These are phyloP conservation scores for Rhipidocladum racemiflorum DNA, from an alignment of 176 grass and related monocot species.

Conservation along the genomic window DNA sequence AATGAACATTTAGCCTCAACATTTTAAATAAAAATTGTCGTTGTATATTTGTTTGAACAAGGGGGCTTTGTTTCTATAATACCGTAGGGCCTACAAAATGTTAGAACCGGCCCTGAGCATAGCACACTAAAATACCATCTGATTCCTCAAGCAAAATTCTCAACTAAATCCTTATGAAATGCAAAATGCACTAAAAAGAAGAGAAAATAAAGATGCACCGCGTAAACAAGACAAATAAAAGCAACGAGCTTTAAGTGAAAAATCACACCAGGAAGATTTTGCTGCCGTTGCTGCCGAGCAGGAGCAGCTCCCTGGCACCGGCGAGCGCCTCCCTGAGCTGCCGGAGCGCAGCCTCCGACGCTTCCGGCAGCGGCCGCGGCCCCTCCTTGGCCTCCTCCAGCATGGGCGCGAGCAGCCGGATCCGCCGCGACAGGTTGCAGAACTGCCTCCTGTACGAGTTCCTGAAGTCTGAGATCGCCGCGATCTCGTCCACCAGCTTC, in stretches of 20 bases:
- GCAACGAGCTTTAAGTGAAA: conserved; percentile 4
- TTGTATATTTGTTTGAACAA: no score
- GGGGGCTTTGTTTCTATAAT: no score
- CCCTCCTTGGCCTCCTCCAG: conserved; percentile 90
- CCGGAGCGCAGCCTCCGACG: conserved; percentile 39
- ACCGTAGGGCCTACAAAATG: no score
- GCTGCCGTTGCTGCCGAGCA: conserved; percentile 69
- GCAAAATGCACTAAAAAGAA: background rate
- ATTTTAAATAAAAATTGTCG: no score
- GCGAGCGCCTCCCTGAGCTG: conserved; percentile 55
- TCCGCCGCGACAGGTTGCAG: conserved; percentile 85
- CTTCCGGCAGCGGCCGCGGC: conserved; percentile 35
- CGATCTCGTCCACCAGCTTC: conserved; percentile 60
- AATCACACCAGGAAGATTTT: conserved; percentile 89
- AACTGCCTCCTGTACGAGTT: conserved; percentile 85
- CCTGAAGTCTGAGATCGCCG: conserved; percentile 60
- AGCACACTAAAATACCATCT: background rate
- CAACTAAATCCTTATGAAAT: background rate
- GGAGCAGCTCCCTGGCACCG: conserved; percentile 63
- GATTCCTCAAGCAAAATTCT: conserved; percentile 12
- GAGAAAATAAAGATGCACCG: background rate
- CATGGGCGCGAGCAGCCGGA: conserved; percentile 87
- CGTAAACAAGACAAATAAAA: background rate
- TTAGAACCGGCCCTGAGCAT: no score
- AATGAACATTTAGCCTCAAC: no score